Base-by-base conservation (phyloP, 495 filamentous ascomycete genomes). In the Penicillium bovifimosum region DNA sequence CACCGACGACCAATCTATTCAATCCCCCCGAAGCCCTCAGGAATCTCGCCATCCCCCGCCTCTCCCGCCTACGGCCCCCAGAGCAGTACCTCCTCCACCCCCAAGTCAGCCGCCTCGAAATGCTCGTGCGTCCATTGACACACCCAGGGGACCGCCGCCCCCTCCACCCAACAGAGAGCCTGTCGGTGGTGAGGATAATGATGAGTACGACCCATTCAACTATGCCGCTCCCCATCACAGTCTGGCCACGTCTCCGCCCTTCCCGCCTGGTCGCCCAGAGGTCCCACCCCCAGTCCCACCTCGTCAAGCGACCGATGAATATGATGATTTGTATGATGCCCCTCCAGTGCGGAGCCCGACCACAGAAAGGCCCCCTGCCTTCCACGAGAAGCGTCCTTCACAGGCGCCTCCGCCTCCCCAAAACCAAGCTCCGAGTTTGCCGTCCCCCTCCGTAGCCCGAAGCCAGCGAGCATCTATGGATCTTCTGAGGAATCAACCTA, bases 201-300 rank as follows among this genome's bases (percentile, higher is more conserved):
- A 87, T 24, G 84, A 88, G 31, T 88, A 89, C 56, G 86, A 91
- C 56, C 84, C 86, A 11, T 88, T 83, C 57, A 86, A 80, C 51
- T 87, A 91, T 54, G 71, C 76, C 16, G 64, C 74, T 16, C 71
- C 83, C 13, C 67, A 66, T 17, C 70, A 74, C 59, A 66, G 66
- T 8, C 38, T 70, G 53, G 68, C 58, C 49, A 60, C 55, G 41
- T 58, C 54, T 33, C 60, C 60, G 10, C 50, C 51, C 8, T 26
- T 53, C 41, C 52, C 58, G 7, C 50, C 38, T 31, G 58, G 60
- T 28, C 63, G 58, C 32, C 60, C 69, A 47, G 67, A 61, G 35
- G 58, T 50, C 6, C 68, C 68, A 28, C 68, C 65, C 45, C 63
- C 63, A 41, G 50, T 62, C 16, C 63, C 64, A 18, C 63, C 63